These are phyloP conservation scores for Macrolepiota dolichaula DNA, from an alignment of 768 basidiomycete species.

Conservation along the genomic window DNA sequence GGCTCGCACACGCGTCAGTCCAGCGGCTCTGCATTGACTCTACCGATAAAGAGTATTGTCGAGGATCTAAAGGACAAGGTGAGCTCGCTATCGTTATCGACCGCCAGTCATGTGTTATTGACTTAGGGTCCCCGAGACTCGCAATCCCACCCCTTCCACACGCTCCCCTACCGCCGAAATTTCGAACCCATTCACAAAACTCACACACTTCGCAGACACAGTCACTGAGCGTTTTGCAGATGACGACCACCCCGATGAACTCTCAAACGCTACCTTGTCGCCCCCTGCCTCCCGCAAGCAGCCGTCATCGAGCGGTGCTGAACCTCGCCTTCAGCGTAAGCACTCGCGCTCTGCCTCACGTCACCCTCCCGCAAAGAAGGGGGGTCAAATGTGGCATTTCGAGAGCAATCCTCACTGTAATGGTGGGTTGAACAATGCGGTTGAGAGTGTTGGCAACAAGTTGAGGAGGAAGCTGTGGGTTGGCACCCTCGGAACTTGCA, in stretches of 20 bases:
- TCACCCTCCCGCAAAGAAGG: conserved; percentile 26
- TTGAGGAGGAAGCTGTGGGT: conserved; percentile 53
- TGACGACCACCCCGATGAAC: not conserved
- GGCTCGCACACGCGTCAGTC: conserved; percentile 21
- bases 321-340: conserved; percentile 49
- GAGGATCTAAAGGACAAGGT: conserved; percentile 76
- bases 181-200: conserved; percentile 56
- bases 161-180: conserved; percentile 40
- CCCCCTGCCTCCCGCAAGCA: conserved; percentile 38
- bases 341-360: conserved; percentile 51
- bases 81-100: not conserved
- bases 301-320: conserved; percentile 42
- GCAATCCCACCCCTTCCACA: conserved; percentile 37
- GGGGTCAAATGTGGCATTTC: conserved; percentile 37
- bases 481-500: conserved; percentile 71
- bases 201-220: conserved; percentile 30
- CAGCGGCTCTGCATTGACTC: conserved; percentile 20
- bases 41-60: conserved; percentile 68
- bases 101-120: not conserved
- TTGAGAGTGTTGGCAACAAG: conserved; percentile 63
- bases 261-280: conserved; percentile 7
- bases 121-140: conserved; percentile 31
- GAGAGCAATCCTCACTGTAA: conserved; percentile 72
- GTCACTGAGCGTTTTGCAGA: conserved; percentile 15
- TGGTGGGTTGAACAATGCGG: conserved; percentile 80